phyloP scores from a whole-genome alignment of 768 basidiomycete genomes.

The Russula ochroleuca region DNA sequence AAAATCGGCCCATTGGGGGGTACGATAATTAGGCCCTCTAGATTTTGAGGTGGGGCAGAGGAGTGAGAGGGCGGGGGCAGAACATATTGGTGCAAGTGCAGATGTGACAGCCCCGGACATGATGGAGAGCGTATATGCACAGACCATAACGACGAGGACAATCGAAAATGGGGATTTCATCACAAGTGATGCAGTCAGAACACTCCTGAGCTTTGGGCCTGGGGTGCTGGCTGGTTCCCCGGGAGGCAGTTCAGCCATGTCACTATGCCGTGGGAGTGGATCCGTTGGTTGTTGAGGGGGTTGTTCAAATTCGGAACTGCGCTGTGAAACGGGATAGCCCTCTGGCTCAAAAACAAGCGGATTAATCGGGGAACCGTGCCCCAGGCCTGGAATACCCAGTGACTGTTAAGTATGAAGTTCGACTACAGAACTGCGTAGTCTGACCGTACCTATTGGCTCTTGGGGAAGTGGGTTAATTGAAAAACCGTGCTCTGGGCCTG shows the following conservation, averaged over 20 bases:
- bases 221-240: background rate
- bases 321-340: background rate
- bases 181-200: conserved; percentile 24
- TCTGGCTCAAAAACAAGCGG: background rate
- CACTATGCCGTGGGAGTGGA: background rate
- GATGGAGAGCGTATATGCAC: conserved; percentile 43
- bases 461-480: background rate
- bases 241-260: background rate
- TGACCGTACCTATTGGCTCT: background rate
- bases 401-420: background rate
- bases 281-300: background rate
- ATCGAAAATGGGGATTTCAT: conserved; percentile 55
- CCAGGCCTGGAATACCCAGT: background rate
- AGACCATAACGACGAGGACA: conserved; percentile 48
- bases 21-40: conserved; percentile 17
- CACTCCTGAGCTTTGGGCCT: background rate
- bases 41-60: conserved; percentile 24
- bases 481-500: background rate
- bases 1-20: conserved; percentile 54
- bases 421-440: background rate
- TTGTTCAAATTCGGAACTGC: background rate
- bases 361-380: too few species aligned
- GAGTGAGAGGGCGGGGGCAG: conserved; percentile 60
- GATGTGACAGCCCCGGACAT: conserved; percentile 44
- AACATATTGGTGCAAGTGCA: conserved; percentile 55